Evolutionary conservation across 495 filamentous ascomycete species (phyloP).

Genomic region (Opeltia flavorubescens): DNA sequence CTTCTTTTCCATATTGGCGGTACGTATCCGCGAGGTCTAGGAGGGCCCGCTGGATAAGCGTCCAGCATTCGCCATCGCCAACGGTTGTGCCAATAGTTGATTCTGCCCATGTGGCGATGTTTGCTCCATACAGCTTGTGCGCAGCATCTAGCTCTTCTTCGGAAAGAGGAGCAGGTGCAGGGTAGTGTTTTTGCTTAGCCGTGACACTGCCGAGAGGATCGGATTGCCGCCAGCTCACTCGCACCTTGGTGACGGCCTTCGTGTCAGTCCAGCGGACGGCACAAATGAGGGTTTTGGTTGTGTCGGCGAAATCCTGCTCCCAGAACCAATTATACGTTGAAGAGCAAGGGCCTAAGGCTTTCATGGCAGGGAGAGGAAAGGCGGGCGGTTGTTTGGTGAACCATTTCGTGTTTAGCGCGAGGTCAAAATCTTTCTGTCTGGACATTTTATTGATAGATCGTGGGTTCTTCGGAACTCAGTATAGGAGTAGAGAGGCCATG

Average conservation of each 20-base stretch:
- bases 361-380: conserved; percentile 19
- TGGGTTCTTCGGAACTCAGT: too few relatives aligned
- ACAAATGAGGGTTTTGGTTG: conserved; percentile 20
- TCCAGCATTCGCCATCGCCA: conserved; percentile 32
- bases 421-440: conserved; percentile 19
- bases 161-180: conserved; percentile 18
- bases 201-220: conserved; percentile 22
- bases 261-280: conserved; percentile 21
- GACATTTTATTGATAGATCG: not conserved
- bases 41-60: conserved; percentile 23
- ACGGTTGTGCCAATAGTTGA: conserved; percentile 21
- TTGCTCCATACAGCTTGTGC: conserved; percentile 15
- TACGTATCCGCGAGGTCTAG: conserved; percentile 17
- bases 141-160: conserved; percentile 7
- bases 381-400: conserved; percentile 20
- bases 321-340: conserved; percentile 10
- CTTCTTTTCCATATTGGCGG: conserved; percentile 14
- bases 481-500: too few relatives aligned
- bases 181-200: conserved; percentile 24
- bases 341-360: conserved; percentile 10
- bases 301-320: conserved; percentile 19
- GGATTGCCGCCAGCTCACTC: conserved; percentile 25
- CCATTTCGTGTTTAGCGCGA: conserved; percentile 23
- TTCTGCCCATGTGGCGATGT: conserved; percentile 22
- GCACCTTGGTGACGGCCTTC: conserved; percentile 23